These are phyloP conservation scores for Solanum tacnaense DNA, from an alignment of 257 asterid species.

Conservation along the genomic window DNA sequence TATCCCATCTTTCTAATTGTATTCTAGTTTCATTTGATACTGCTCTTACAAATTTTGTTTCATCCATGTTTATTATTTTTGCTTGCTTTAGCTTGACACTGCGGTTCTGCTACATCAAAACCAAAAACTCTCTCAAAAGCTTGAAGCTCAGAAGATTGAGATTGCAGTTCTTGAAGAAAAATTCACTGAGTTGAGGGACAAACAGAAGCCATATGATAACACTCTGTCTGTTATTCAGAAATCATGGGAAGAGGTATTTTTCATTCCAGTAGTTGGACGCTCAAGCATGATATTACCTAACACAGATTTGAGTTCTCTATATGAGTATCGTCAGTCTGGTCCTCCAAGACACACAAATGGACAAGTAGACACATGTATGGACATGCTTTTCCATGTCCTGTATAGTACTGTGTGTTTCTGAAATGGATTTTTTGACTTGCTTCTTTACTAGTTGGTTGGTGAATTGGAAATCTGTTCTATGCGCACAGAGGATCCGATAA, in stretches of 20 bases:
- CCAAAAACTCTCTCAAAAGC: conserved; percentile 80
- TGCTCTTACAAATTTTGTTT: neutral
- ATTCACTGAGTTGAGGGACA: conserved; percentile 38
- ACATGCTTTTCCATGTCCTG: neutral
- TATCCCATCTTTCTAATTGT: neutral
- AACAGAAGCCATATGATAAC: conserved; percentile 50
- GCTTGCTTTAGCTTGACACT: conserved; percentile 61
- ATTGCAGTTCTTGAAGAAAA: conserved; percentile 46
- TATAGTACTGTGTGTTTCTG: neutral
- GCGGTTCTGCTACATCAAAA: conserved; percentile 90
- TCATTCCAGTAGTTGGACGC: neutral
- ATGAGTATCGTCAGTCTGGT: neutral
- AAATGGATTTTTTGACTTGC: conserved; percentile 6
- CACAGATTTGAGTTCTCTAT: neutral
- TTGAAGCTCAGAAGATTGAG: conserved; percentile 86
- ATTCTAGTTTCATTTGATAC: neutral
- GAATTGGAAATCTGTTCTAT: conserved; percentile 52
- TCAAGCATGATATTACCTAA: neutral
- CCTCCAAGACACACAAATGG: neutral
- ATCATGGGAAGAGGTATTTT: conserved; percentile 69
- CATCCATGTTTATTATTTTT: neutral
- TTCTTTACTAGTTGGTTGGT: conserved; percentile 53
- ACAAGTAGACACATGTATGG: neutral
- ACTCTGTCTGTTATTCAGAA: conserved; percentile 36
- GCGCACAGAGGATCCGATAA: conserved; percentile 25